Evolutionary conservation across 192 early-diverging fungal genomes (phyloP), one percentile per base, ranked within the genome.

Genomic region (Entomortierella chlamydospora): DNA sequence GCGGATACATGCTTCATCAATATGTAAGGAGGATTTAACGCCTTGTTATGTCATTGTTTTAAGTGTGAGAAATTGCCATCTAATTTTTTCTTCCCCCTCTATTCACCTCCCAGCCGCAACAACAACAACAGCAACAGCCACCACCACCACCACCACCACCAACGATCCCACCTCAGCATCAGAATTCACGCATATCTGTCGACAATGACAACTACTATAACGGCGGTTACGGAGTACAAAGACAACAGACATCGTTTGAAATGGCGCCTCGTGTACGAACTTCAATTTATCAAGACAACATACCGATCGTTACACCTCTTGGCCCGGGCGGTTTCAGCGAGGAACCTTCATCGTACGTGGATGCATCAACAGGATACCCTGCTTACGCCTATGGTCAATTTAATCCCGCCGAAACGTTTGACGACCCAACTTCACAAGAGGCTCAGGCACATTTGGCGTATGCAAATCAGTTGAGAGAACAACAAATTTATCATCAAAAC

Each of bases 401-500:
- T 45, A 53, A 68, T 22, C 73, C 66, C 20, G 33, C 33, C 23
- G 73, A 78, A 23, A 68, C 73, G 8, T 68, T 60, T 58, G 73
- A 78, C 18, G 73, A 78, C 37, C 61, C 67, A 1, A 53, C 73
- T 22, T 78, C 76, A 22, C 68, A 70, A 26, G 68, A 79, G 26
- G 76, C 76, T 2, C 68, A 61, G 43, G 67, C 76, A 1, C 76
- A 79, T 45, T 25, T 79, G n/a, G 76, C 67, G 4, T 79, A 79
- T 29, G 76, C 76, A 12, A 66, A 79, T 0, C 76, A 79, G 43
- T 43, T 79, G 30, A 54, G 57, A 28, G 76, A 79, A 41, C 76
- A 79, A 22, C 76, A 79, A 42, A 49, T 70, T 4, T 79, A 79
- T 28, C 76, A 79, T 39, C 62, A 79, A 49, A 70, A 79, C 33